Evolutionary conservation across 768 basidiomycete species (phyloP), one percentile per base, ranked within the genome.

Genomic region (Naganishia antarctica): DNA sequence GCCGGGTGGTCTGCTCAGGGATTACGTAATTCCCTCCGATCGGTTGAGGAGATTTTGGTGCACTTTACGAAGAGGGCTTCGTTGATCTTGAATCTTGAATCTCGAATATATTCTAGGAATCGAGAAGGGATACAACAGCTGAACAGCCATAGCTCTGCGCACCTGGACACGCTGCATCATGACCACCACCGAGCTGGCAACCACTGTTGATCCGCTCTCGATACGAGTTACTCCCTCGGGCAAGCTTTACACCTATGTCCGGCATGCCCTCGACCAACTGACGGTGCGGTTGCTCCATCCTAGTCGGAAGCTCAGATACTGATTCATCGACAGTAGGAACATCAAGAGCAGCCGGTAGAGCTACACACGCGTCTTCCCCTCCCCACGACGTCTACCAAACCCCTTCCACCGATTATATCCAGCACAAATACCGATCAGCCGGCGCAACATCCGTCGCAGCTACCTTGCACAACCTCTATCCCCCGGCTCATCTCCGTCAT

Each of bases 401-500:
- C 50, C 2, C 29, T 51, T 13, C 29, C 31, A 51, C 31, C 32
- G 4, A 18, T 34, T 3, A 51, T 13, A 21, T 4, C 26, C 5
- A 40, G n/a, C 46, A 8, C 43, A 31, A 50, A 18, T 23, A 26
- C 62, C 11, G 45, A n/a, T 1, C 46, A n/a, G 9, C n/a, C 40
- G 43, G 4, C 2, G 5, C 26, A 16, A 18, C 34, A 31, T 37
- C 40, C 60, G 60, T 53, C 61, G 28, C 64, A 74, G 7, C 66
- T 70, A 15, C 65, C 69, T 15, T 69, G 70, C 23, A 74, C 71
- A 1, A 60, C 78, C 0, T 73, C 79, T 8, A 81, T 84, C 4
- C 84, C 88, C 0, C 83, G 86, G 0, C 81, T 93, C 8, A 80
- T 92, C 40, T 84, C 86, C 0, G 87, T 90, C 3, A 85, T 85